phyloP scores from a whole-genome alignment of 306 rosid genomes.

The Hippophae gyantsensis region DNA sequence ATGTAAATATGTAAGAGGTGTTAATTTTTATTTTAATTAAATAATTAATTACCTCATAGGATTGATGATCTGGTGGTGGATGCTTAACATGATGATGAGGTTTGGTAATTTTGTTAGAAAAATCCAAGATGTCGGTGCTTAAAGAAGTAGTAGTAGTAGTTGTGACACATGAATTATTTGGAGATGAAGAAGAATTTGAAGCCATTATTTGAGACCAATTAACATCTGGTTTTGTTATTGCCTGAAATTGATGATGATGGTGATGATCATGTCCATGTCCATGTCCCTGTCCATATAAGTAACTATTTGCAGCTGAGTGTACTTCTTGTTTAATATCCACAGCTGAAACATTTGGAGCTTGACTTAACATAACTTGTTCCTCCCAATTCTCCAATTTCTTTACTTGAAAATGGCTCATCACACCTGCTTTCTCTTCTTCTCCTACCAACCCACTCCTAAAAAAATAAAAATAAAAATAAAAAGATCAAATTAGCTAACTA shows the following conservation, averaged over 20 bases:
- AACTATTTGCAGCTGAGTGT: constrained; percentile 26
- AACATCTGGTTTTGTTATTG: constrained; percentile 8
- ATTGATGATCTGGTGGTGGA: constrained; percentile 55
- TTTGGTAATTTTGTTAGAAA: constrained; percentile 46
- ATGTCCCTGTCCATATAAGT: constrained; percentile 38
- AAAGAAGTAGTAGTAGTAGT: constrained; percentile 23
- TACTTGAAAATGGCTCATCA: constrained; percentile 33
- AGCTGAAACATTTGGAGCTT: constrained; percentile 30
- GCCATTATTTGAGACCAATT: constrained; percentile 47
- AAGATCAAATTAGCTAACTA: neutral
- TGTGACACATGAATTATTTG: constrained; percentile 68
- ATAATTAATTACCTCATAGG: constrained; percentile 56
- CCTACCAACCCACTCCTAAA: constrained; percentile 58
- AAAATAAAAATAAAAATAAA: constrained; percentile 5
- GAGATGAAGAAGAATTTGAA: constrained; percentile 25
- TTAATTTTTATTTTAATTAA: neutral
- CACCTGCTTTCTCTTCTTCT: constrained; percentile 50
- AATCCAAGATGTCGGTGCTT: constrained; percentile 76
- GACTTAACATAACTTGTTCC: constrained; percentile 15
- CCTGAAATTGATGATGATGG: constrained; percentile 26
- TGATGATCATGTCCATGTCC: constrained; percentile 29
- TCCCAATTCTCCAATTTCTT: constrained; percentile 69
- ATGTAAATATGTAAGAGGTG: neutral
- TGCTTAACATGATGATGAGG: constrained; percentile 20
- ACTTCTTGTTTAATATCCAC: constrained; percentile 55